Evolutionary conservation across 2,329 filamentous ascomycete genomes (phyloP), one percentile per base, ranked within the genome.

Genomic region (Alternaria postmessia): DNA sequence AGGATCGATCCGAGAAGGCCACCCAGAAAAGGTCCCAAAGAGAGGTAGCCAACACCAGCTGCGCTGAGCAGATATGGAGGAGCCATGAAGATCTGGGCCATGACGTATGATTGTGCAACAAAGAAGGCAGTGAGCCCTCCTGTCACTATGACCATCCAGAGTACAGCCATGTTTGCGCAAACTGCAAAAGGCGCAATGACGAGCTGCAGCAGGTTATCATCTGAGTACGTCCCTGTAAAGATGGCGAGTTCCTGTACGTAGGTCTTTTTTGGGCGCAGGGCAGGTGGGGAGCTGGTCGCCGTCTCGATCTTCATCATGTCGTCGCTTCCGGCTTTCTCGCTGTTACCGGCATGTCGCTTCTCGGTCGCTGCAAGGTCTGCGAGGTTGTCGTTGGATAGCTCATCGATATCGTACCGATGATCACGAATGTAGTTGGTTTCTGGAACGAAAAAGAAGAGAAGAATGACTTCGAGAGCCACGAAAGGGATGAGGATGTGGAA

Each of bases 111-210:
- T 66, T 78, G 79, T 2, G 79, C 79, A 20, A 82, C 81, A 65
- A 78, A 81, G 41, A 81, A 79, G 38, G 78, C 78, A 1, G 78
- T 80, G 5, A 81, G 75, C 54, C 78, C 78, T 57, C 80, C 81
- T 5, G 79, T 80, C 4, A 84, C 71, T 16, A 85, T 63, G 43
- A 85, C 83, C 18, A 80, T 80, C 81, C 82, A 85, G 14, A 83
- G 73, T 4, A 86, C 82, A 7, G 81, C 83, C 0, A 84, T 78
- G 56, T 85, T 86, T 51, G 81, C 79, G 65, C 85, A 81, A 48
- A 86, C 77, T 4, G 84, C 79, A 34, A 86, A 74, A 0, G 84
- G 84, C 1, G 83, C 79, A 57, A 78, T 72, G 20, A 73, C 57
- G 9, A 80, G 75, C 42, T 78, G 74, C 52, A 80, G 64, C 36